These are phyloP conservation scores for Durotheca rogersii DNA, from an alignment of 495 filamentous ascomycete species.

Conservation along the genomic window DNA sequence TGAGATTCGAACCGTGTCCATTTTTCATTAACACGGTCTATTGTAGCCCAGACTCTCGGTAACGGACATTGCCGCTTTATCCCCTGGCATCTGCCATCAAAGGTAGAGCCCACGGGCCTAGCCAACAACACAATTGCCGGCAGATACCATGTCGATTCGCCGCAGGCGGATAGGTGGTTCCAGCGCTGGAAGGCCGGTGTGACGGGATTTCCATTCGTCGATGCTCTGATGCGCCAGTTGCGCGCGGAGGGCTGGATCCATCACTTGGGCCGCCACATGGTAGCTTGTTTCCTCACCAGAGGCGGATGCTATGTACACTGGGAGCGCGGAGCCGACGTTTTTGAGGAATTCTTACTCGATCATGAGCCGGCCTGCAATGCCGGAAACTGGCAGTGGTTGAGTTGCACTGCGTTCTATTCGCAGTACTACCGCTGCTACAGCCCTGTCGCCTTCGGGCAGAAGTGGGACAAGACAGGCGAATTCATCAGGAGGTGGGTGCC, in stretches of 20 bases:
- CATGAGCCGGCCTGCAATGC: slow-evolving; percentile 68
- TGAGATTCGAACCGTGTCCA: no score
- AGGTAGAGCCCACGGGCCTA: slow-evolving; percentile 40
- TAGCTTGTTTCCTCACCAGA: slow-evolving; percentile 71
- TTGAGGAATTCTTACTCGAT: slow-evolving; percentile 70
- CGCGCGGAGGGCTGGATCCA: slow-evolving; percentile 70
- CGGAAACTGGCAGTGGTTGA: slow-evolving; percentile 78
- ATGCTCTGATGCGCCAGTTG: slow-evolving; percentile 75
- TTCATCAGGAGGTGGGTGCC: slow-evolving; percentile 63
- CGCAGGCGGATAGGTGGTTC: slow-evolving; percentile 61
- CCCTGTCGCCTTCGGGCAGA: slow-evolving; percentile 65
- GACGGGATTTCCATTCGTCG: slow-evolving; percentile 74
- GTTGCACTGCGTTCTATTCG: slow-evolving; percentile 66
- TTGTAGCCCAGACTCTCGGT: slow-evolving; percentile 48
- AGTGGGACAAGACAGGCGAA: slow-evolving; percentile 63
- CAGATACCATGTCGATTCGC: slow-evolving; percentile 56
- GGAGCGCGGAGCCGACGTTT: slow-evolving; percentile 72
- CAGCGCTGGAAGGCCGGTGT: slow-evolving; percentile 62
- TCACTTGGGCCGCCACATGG: slow-evolving; percentile 68
- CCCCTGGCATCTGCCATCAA: slow-evolving; percentile 68
- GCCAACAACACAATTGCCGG: slow-evolving; percentile 44
- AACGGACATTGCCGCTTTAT: slow-evolving; percentile 65
- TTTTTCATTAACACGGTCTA: background rate
- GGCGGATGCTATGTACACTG: slow-evolving; percentile 72
- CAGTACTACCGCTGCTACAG: slow-evolving; percentile 68